A percentile compares a stretch with the other conserved stretches of the same genome.
These are phyloP conservation scores for Boletus hoseneyae DNA, from an alignment of 1,284 basidiomycete genomes.

Conservation along the genomic window DNA sequence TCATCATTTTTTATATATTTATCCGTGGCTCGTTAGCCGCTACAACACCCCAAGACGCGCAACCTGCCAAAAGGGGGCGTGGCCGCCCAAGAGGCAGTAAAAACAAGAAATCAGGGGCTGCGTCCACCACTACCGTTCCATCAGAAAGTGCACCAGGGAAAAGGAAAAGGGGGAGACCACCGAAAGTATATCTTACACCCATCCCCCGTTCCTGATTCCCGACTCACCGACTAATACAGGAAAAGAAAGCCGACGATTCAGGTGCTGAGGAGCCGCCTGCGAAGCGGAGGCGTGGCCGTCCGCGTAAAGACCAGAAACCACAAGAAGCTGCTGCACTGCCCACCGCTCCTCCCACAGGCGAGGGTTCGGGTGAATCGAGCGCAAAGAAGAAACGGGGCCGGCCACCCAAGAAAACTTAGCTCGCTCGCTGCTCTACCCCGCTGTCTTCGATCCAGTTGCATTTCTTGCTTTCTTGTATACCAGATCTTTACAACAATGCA, in stretches of 20 bases:
- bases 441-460: slow-evolving; percentile 21
- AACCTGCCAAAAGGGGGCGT: slow-evolving; percentile 60
- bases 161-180: slow-evolving; percentile 71
- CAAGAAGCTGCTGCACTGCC: slow-evolving; percentile 28
- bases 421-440: slow-evolving; percentile 3
- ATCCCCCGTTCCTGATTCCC: slow-evolving; percentile 30
- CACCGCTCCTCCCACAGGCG: slow-evolving; percentile 38
- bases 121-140: slow-evolving; percentile 37
- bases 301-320: slow-evolving; percentile 61
- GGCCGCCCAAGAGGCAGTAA: slow-evolving; percentile 80
- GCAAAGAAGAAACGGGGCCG: slow-evolving; percentile 68
- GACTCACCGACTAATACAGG: slow-evolving; percentile 35
- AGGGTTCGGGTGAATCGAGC: slow-evolving; percentile 41
- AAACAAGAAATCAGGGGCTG: slow-evolving; percentile 63
- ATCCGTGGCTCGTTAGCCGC: slow-evolving; percentile 16
- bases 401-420: slow-evolving; percentile 59
- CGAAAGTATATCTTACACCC: slow-evolving; percentile 52
- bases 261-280: slow-evolving; percentile 45
- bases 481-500: slow-evolving; percentile 31
- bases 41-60: slow-evolving; percentile 31
- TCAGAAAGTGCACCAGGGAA: slow-evolving; percentile 40
- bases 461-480: slow-evolving; percentile 37
- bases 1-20: slow-evolving; percentile 21
- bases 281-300: slow-evolving; percentile 71
- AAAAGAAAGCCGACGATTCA: slow-evolving; percentile 51